These are phyloP conservation scores for Euphorbia schlechtendalii DNA, from an alignment of 441 rosid species.

Conservation along the genomic window DNA sequence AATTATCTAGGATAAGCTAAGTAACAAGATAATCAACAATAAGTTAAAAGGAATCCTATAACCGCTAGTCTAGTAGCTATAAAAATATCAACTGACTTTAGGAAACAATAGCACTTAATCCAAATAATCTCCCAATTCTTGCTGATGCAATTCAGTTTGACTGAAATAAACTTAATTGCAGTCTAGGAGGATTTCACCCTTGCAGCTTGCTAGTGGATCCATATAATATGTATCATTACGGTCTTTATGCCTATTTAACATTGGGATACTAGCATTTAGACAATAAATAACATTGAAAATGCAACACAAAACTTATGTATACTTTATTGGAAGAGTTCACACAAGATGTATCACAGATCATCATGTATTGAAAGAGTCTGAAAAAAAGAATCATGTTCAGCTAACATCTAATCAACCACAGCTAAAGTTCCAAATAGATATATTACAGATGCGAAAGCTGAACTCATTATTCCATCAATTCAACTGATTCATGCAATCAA, in stretches of 20 bases:
- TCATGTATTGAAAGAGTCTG: background rate
- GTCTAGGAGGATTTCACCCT: background rate
- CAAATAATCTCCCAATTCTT: background rate
- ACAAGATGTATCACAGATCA: background rate
- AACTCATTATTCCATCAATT: constrained; percentile 3
- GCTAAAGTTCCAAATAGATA: background rate
- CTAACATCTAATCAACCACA: background rate
- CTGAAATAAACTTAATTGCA: background rate
- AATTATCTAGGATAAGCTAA: constrained; percentile 1
- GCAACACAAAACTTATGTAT: background rate
- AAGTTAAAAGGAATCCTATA: background rate
- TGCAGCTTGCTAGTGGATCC: background rate
- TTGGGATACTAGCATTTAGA: background rate
- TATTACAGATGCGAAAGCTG: constrained; percentile 1
- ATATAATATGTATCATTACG: background rate
- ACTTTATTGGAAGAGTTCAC: background rate
- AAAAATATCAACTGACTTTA: background rate
- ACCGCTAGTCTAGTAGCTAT: background rate
- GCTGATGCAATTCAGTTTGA: background rate
- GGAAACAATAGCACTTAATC: background rate
- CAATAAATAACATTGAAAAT: constrained; percentile 1
- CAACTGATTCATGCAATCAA: background rate
- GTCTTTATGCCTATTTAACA: background rate
- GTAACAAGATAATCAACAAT: background rate
- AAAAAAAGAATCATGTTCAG: background rate